Conservation (phyloP, 257 asterid species). For the Gentiana straminea region DNA sequence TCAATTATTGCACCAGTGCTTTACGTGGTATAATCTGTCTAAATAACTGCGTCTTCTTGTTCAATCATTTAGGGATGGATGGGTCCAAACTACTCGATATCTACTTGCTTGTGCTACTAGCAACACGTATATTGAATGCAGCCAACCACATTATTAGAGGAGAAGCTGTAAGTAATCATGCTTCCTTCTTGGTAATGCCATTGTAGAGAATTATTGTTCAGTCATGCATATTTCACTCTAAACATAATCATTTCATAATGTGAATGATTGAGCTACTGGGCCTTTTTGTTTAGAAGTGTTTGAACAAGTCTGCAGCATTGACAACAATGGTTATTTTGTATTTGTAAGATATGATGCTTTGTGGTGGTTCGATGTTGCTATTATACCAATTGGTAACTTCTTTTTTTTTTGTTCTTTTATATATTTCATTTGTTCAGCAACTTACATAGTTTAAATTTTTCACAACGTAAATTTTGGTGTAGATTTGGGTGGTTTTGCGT, state of each 20-base stretch:
- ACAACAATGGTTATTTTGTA: too few species aligned
- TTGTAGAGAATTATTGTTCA: too few species aligned
- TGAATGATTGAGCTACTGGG: too few species aligned
- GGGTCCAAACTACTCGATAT: slow-evolving; percentile 43
- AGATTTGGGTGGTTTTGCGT: slow-evolving; percentile 41
- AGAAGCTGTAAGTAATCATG: slow-evolving; percentile 39
- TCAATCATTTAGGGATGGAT: slow-evolving; percentile 36
- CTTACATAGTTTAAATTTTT: too few species aligned
- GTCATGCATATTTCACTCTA: too few species aligned
- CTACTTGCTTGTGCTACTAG: slow-evolving; percentile 53
- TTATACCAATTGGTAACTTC: slow-evolving; percentile 40
- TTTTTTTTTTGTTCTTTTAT: slow-evolving; percentile 1
- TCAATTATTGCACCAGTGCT: neutral
- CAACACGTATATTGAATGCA: slow-evolving; percentile 32
- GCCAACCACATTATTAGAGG: slow-evolving; percentile 36
- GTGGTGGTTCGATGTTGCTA: slow-evolving; percentile 44
- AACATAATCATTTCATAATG: too few species aligned
- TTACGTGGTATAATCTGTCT: too few species aligned
- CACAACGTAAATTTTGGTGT: slow-evolving; percentile 3
- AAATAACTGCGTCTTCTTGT: neutral
- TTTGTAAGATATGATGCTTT: slow-evolving; percentile 40
- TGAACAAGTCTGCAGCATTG: too few species aligned
- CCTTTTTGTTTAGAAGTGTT: too few species aligned
- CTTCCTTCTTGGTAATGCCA: too few species aligned
- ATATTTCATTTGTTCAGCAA: too few species aligned